phyloP scores from a whole-genome alignment of 176 grass and related monocot genomes.

The Hordeum marinum region DNA sequence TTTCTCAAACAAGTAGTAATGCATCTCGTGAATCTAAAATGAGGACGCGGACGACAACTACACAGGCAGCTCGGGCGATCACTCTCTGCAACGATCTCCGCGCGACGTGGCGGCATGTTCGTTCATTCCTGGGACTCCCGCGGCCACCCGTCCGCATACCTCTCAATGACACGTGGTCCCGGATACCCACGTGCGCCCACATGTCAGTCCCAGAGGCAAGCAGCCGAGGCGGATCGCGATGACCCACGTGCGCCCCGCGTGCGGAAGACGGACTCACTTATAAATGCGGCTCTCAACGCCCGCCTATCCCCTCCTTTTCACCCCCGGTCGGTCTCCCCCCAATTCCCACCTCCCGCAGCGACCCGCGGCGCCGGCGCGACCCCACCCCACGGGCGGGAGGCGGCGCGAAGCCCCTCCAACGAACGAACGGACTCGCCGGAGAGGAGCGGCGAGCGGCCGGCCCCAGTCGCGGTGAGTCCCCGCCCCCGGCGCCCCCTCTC shows the following conservation, averaged over 20 bases:
- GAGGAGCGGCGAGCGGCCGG: not conserved
- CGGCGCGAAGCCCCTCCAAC: too few relatives aligned
- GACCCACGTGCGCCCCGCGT: conserved; percentile 15
- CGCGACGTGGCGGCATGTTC: not conserved
- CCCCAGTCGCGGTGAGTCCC: not conserved
- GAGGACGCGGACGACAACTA: not conserved
- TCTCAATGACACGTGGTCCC: not conserved
- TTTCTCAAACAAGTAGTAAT: not conserved
- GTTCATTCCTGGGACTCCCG: not conserved
- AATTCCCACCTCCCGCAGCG: not conserved
- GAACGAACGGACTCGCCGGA: not conserved
- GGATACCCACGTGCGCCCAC: accelerated
- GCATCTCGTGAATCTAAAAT: not conserved
- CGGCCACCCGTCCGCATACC: not conserved
- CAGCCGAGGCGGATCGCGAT: not conserved
- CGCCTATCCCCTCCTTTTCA: not conserved
- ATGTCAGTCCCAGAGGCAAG: not conserved
- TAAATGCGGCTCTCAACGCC: conserved; percentile 30
- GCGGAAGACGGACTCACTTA: conserved; percentile 12
- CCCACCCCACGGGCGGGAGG: not conserved
- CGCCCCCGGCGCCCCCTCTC: not conserved
- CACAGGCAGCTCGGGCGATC: not conserved
- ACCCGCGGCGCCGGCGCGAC: conserved; percentile 8
- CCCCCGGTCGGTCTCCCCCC: not conserved
- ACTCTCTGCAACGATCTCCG: not conserved